phyloP scores from a whole-genome alignment of 805 yeast genomes.

The Candida silvicultrix region DNA sequence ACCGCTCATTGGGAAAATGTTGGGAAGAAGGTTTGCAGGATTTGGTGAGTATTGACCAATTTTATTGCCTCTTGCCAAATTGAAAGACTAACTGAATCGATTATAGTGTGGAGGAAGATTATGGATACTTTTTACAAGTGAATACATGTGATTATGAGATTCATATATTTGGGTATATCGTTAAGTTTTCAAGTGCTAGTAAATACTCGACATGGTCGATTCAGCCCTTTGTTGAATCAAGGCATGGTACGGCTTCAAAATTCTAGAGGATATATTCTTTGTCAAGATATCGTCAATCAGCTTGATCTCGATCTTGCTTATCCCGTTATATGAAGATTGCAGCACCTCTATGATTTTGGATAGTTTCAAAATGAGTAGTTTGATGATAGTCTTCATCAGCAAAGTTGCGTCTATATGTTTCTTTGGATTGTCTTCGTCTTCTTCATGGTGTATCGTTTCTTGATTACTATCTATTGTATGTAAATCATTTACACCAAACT shows the following conservation, averaged over 20 bases:
- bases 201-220: background rate
- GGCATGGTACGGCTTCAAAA: conserved; percentile 17
- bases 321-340: background rate
- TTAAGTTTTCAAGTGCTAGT: too few species aligned
- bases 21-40: conserved; percentile 57
- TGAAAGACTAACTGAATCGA: conserved; percentile 4
- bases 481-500: background rate
- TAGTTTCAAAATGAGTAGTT: conserved; percentile 12
- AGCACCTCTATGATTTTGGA: conserved; percentile 6
- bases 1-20: conserved; percentile 60
- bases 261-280: conserved; percentile 14
- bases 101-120: conserved; percentile 15
- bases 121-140: conserved; percentile 11
- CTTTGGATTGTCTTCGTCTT: background rate
- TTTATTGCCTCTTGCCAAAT: too few species aligned
- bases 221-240: conserved; percentile 3
- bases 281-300: conserved; percentile 15
- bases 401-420: conserved; percentile 10
- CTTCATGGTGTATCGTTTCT: background rate
- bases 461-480: background rate
- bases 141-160: conserved; percentile 7
- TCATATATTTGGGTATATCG: background rate
- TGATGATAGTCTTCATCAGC: conserved; percentile 11
- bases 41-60: conserved; percentile 11
- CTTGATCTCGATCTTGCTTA: conserved; percentile 8